phyloP scores from a whole-genome alignment of 139 green algal species.

The Chlamydomonas asymmetrica region DNA sequence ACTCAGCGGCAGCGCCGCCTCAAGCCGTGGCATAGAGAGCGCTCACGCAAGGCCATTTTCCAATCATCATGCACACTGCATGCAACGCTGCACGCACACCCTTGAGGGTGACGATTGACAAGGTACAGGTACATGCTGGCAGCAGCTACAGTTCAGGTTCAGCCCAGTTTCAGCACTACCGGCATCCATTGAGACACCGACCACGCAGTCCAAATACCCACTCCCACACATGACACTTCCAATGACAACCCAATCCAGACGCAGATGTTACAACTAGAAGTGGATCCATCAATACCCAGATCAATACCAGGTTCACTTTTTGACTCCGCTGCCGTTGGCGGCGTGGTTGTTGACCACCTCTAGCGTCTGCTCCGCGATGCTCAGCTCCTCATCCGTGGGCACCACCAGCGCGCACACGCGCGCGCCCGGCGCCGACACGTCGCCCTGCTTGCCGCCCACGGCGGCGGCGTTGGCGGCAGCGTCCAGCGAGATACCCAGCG shows the following conservation, averaged over 20 bases:
- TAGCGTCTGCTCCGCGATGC: conserved; percentile 82
- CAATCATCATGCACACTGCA: too few relatives aligned
- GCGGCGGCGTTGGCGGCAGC: conserved; percentile 55
- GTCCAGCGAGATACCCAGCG: conserved; percentile 75
- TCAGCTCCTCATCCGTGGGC: conserved; percentile 90
- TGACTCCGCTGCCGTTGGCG: too few relatives aligned
- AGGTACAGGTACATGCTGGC: too few relatives aligned
- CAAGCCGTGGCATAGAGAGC: too few relatives aligned
- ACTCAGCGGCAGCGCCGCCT: too few relatives aligned
- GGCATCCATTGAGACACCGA: not conserved
- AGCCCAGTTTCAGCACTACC: too few relatives aligned
- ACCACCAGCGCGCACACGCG: conserved; percentile 72
- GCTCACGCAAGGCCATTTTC: too few relatives aligned
- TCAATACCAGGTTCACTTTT: not conserved
- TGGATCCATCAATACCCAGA: not conserved
- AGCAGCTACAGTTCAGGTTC: too few relatives aligned
- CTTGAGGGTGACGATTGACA: too few relatives aligned
- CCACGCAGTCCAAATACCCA: not conserved
- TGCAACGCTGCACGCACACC: too few relatives aligned
- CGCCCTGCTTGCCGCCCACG: conserved; percentile 34
- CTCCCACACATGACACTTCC: not conserved
- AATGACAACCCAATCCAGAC: not conserved
- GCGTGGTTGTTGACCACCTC: too few relatives aligned
- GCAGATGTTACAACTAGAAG: not conserved
- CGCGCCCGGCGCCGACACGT: conserved; percentile 48